Evolutionary conservation across 139 green algal genomes (phyloP).

Genomic region (Ostreobium quekettii): DNA sequence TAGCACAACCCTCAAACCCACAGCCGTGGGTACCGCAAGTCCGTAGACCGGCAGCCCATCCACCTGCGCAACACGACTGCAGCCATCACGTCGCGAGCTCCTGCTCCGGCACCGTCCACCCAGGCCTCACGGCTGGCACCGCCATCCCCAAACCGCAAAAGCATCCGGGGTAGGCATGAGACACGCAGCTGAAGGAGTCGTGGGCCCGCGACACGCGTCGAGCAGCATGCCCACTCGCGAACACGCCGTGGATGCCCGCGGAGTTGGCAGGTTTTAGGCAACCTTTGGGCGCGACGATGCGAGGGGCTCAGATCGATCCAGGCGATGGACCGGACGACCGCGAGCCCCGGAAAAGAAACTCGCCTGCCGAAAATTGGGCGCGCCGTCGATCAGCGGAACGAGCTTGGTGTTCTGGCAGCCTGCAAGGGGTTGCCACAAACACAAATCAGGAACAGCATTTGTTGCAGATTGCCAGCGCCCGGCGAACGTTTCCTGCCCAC

Average conservation of each 20-base stretch:
- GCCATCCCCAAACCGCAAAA: too few relatives aligned
- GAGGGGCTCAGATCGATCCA: neutral
- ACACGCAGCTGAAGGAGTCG: neutral
- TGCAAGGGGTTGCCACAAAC: constrained; percentile 21
- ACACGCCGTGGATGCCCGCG: neutral
- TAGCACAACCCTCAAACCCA: constrained; percentile 71
- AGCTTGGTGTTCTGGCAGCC: constrained; percentile 93
- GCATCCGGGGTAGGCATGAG: neutral
- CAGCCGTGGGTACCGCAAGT: constrained; percentile 84
- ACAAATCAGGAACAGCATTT: too few relatives aligned
- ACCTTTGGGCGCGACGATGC: neutral
- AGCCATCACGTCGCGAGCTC: too few relatives aligned
- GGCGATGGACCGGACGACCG: neutral
- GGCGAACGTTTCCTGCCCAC: too few relatives aligned
- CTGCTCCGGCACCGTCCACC: too few relatives aligned
- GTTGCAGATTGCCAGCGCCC: too few relatives aligned
- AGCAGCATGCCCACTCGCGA: too few relatives aligned
- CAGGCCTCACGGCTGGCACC: too few relatives aligned
- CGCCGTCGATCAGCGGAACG: constrained; percentile 71
- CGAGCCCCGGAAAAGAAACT: neutral
- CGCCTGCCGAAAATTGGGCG: constrained; percentile 86
- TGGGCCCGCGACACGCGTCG: too few relatives aligned
- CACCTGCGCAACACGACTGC: constrained; percentile 61
- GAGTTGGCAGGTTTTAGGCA: neutral
- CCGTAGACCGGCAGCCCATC: constrained; percentile 80